Conservation (phyloP, 1,284 basidiomycete species). For the Trichosporon sp. region DNA sequence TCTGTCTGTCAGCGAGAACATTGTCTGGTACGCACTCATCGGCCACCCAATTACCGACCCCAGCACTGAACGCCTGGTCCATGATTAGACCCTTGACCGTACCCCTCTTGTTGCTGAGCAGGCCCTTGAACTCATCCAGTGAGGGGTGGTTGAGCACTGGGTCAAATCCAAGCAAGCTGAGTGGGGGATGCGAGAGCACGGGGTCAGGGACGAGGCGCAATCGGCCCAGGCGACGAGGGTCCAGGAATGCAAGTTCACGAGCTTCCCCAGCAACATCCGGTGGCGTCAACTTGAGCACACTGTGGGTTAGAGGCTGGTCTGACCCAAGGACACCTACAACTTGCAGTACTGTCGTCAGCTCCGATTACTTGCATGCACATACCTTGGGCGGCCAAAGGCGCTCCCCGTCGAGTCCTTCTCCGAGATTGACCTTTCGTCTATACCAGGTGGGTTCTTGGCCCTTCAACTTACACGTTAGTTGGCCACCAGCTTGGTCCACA, state of each 20-base stretch:
- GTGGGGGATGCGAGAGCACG: constrained; percentile 65
- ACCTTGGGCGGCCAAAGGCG: constrained; percentile 80
- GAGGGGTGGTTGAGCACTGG: constrained; percentile 73
- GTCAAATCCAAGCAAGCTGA: constrained; percentile 74
- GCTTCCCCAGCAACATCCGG: constrained; percentile 38
- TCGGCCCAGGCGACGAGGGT: constrained; percentile 69
- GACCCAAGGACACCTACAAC: constrained; percentile 36
- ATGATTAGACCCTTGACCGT: constrained; percentile 78
- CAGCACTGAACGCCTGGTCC: constrained; percentile 78
- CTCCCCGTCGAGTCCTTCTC: constrained; percentile 56
- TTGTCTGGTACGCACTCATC: constrained; percentile 58
- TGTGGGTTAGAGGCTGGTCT: constrained; percentile 42
- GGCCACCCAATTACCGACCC: constrained; percentile 83
- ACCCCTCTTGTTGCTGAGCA: constrained; percentile 65
- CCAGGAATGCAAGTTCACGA: constrained; percentile 52
- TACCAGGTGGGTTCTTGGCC: constrained; percentile 69
- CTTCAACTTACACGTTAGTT: constrained; percentile 61
- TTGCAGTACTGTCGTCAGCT: constrained; percentile 42
- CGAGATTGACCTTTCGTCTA: constrained; percentile 59
- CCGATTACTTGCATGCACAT: constrained; percentile 11
- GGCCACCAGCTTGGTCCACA: not conserved
- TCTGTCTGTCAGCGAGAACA: constrained; percentile 55
- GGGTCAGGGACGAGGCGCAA: constrained; percentile 68
- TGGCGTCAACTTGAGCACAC: constrained; percentile 54
- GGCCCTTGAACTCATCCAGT: constrained; percentile 62